Evolutionary conservation across 192 early-diverging fungal species (phyloP).

Genomic region (Gamsiella multidivaricata): DNA sequence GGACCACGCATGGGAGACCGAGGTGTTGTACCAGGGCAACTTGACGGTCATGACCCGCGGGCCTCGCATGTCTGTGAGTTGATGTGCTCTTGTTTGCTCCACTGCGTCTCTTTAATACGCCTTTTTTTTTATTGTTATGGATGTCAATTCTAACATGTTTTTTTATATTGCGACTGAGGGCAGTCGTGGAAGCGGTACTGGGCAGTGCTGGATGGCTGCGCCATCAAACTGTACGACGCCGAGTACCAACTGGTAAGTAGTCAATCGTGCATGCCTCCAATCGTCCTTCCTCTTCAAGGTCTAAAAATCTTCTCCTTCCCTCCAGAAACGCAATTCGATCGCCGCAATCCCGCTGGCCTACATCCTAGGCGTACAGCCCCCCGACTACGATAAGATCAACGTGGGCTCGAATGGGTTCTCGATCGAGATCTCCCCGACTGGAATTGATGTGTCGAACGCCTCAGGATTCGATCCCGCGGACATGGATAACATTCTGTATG

Average conservation of each 20-base stretch:
- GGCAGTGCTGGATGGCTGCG: constrained; percentile 34
- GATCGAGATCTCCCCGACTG: not conserved
- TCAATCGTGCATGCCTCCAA: too few relatives aligned
- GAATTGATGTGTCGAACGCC: constrained; percentile 20
- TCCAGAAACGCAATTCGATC: constrained; percentile 41
- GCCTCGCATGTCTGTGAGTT: constrained; percentile 20
- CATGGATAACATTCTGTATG: constrained; percentile 38
- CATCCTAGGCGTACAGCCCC: constrained; percentile 26
- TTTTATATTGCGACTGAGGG: not conserved
- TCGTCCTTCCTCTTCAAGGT: not conserved
- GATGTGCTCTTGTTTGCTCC: not conserved
- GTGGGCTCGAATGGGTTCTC: constrained; percentile 32
- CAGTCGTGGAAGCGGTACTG: constrained; percentile 49
- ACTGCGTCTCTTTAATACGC: not conserved
- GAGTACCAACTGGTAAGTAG: constrained; percentile 37
- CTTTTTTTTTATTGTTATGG: not conserved
- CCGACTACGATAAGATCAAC: constrained; percentile 46
- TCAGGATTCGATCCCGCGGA: constrained; percentile 25
- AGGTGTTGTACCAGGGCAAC: constrained; percentile 21
- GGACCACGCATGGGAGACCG: constrained; percentile 42
- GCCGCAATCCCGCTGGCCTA: constrained; percentile 24
- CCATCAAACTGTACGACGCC: constrained; percentile 45
- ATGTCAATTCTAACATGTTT: not conserved
- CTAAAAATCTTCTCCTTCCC: not conserved
- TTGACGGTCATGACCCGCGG: constrained; percentile 46